phyloP scores from a whole-genome alignment of 305 asterid genomes.

The Fraxinus albicans region DNA sequence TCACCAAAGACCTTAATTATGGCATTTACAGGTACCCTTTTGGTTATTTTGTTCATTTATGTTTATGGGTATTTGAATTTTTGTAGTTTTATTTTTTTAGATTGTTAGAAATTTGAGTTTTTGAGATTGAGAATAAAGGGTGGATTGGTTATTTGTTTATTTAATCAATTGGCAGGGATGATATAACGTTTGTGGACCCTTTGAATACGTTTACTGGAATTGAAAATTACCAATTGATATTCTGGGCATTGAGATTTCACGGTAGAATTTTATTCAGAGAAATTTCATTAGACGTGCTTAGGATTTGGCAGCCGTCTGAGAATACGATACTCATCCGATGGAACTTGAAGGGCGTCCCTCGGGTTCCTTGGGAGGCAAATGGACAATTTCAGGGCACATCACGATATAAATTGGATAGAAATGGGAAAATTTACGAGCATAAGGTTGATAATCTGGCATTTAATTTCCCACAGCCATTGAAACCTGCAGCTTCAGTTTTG shows the following conservation, averaged over 20 bases:
- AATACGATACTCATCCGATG: constrained; percentile 67
- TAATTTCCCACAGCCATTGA: constrained; percentile 61
- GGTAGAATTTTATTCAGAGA: constrained; percentile 75
- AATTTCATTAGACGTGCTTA: constrained; percentile 61
- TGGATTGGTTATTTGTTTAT: background rate
- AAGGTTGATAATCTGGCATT: constrained; percentile 79
- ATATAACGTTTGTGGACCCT: constrained; percentile 78
- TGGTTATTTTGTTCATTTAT: background rate
- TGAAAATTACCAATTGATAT: constrained; percentile 63
- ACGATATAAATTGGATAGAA: constrained; percentile 65
- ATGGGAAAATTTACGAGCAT: constrained; percentile 81
- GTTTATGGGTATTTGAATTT: background rate
- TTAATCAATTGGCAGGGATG: constrained; percentile 60
- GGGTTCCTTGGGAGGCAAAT: constrained; percentile 80
- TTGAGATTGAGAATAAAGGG: constrained; percentile 7
- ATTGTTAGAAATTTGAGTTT: background rate
- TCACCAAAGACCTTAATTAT: constrained; percentile 78
- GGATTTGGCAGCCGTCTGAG: constrained; percentile 89
- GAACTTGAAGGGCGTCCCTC: constrained; percentile 66
- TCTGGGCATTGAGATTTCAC: constrained; percentile 86
- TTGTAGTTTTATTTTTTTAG: background rate
- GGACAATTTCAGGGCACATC: constrained; percentile 84
- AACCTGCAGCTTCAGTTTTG: constrained; percentile 66
- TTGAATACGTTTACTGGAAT: constrained; percentile 75
- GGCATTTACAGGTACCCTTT: constrained; percentile 66